These are phyloP conservation scores for Pharnaceum exiguum DNA, from an alignment of 148 eudicot species.

Conservation along the genomic window DNA sequence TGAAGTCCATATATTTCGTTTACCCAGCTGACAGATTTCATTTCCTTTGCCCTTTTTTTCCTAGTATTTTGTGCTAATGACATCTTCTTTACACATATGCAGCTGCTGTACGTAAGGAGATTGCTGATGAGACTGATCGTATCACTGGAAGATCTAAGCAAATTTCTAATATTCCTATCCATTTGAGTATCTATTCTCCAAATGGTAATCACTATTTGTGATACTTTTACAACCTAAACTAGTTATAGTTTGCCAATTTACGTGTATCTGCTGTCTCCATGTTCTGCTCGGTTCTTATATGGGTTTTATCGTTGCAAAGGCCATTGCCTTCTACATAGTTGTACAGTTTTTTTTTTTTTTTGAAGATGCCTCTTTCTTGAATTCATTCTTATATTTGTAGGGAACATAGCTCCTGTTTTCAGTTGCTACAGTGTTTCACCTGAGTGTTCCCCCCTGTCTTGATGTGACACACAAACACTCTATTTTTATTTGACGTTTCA, in stretches of 20 bases:
- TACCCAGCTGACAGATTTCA: not conserved
- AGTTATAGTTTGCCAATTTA: not conserved
- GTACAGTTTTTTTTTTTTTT: too few species aligned
- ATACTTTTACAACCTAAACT: not conserved
- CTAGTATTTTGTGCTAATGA: not conserved
- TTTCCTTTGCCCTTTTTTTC: not conserved
- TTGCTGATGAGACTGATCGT: conserved; percentile 93
- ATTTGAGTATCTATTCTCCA: conserved; percentile 93
- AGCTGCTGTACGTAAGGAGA: conserved; percentile 95
- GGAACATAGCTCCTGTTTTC: too few species aligned
- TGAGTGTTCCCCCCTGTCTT: too few species aligned
- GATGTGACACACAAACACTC: too few species aligned
- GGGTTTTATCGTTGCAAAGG: not conserved
- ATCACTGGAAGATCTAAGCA: conserved; percentile 84
- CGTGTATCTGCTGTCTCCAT: not conserved
- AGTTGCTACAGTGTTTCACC: too few species aligned
- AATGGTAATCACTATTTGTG: conserved; percentile 50
- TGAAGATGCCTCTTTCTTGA: too few species aligned
- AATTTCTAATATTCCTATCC: conserved; percentile 95
- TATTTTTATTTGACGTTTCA: too few species aligned
- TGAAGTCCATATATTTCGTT: too few species aligned
- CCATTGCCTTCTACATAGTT: not conserved
- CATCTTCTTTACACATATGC: conserved; percentile 26
- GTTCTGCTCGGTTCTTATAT: not conserved
- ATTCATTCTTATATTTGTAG: too few species aligned